These are phyloP conservation scores for Periconia sp. DNA, from an alignment of 2,329 filamentous ascomycete species.

Conservation along the genomic window DNA sequence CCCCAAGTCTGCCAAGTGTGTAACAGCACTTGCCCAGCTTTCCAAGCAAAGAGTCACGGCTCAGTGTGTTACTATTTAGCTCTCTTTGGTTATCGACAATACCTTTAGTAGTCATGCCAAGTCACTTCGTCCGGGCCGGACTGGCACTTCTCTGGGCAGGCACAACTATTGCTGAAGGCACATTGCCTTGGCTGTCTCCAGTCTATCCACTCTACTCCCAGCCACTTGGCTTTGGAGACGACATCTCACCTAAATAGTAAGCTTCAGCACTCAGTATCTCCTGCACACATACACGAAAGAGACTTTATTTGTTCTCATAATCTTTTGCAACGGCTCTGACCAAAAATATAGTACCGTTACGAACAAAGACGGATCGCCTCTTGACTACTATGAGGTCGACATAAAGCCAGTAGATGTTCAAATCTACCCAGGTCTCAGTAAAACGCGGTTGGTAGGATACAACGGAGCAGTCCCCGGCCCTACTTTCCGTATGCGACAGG, in stretches of 20 bases:
- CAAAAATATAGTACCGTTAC: neutral
- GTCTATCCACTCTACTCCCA: conserved; percentile 3
- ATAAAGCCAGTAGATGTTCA: conserved; percentile 50
- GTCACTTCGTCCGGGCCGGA: neutral
- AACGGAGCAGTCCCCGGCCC: conserved; percentile 62
- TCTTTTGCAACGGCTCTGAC: neutral
- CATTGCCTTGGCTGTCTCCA: conserved; percentile 5
- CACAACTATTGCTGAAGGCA: neutral
- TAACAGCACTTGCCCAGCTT: neutral
- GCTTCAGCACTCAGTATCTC: neutral
- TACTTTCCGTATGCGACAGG: conserved; percentile 55
- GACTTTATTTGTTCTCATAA: too few species aligned
- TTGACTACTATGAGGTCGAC: conserved; percentile 52
- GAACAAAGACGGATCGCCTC: neutral
- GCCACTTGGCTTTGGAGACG: neutral
- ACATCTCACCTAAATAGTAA: conserved; percentile 3
- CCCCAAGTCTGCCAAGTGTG: neutral
- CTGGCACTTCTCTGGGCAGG: neutral
- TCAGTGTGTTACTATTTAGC: neutral
- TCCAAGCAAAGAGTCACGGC: neutral
- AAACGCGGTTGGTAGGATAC: conserved; percentile 56
- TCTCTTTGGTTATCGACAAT: neutral
- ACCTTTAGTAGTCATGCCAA: neutral
- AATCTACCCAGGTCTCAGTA: conserved; percentile 49
- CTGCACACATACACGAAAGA: too few species aligned